Percentiles rank a stretch among this genome's conserved stretches.
phyloP scores from a whole-genome alignment of 768 basidiomycete genomes.

The Termitomyces sp. region DNA sequence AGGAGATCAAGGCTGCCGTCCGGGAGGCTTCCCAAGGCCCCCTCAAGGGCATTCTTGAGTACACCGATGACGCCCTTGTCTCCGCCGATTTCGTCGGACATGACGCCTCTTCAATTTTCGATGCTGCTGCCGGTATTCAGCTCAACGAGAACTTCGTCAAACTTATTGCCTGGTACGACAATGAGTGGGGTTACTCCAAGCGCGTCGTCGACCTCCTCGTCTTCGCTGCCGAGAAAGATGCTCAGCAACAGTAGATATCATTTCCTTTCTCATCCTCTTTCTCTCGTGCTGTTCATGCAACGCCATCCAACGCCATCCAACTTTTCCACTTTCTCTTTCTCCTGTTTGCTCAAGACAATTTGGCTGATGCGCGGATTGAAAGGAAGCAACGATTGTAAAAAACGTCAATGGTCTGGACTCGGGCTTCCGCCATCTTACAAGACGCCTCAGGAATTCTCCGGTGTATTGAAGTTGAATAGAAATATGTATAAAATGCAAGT shows the following conservation, averaged over 20 bases:
- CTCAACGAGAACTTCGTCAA: constrained; percentile 94
- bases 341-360: constrained; percentile 4
- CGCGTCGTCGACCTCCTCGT: constrained; percentile 88
- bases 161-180: constrained; percentile 94
- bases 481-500: constrained; percentile 1
- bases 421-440: background rate
- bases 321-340: background rate
- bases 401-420: background rate
- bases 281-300: background rate
- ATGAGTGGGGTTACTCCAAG: constrained; percentile 92
- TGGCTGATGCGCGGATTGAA: constrained; percentile 10
- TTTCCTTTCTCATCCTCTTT: background rate
- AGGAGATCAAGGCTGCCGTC: constrained; percentile 82
- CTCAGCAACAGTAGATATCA: constrained; percentile 17
- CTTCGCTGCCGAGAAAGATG: constrained; percentile 74
- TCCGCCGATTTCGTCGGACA: constrained; percentile 90
- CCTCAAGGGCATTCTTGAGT: constrained; percentile 73
- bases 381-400: constrained; percentile 14
- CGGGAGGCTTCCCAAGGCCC: constrained; percentile 71
- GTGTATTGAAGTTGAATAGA: constrained; percentile 7
- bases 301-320: background rate
- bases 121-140: constrained; percentile 88
- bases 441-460: background rate
- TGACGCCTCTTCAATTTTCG: constrained; percentile 83
- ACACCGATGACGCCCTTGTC: constrained; percentile 92